Base-by-base conservation (phyloP, 495 filamentous ascomycete genomes). In the Collariella sp. region DNA sequence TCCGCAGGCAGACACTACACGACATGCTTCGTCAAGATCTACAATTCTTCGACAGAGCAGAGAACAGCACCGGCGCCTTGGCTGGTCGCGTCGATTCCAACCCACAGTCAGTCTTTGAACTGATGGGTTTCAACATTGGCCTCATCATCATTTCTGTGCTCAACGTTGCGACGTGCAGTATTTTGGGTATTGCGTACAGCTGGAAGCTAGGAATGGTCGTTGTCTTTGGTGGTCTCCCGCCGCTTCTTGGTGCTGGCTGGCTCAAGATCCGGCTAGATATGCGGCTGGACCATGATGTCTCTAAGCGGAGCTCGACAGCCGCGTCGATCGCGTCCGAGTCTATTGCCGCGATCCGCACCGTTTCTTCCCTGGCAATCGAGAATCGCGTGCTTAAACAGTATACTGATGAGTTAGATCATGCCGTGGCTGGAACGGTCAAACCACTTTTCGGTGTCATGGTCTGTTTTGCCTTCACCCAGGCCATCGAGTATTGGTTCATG, bases 201-300 rank as follows among this genome's bases (percentile, higher is more conserved):
- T 97, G 91, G 91, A 96, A 96, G 64, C 75, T 97, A 7, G 87
- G 87, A 15, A 76, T 97, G 7, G 91, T 95, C 29, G 88, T 84
- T 80, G 55, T 77, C 83, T 16, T 85, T 83, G 24, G 79, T 18
- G 58, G 71, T 59, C 43, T 96, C 19, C 91, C 91, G 1, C 66
- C 95, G 26, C 73, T 96, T 1, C 70, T 95, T 0, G 78, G 66
- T 2, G 90, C 86, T 63, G 91, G 91, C 22, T 96, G 88, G 74
- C 83, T 89, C 72, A 84, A 93, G 18, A 89, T 95, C 67, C 86
- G 82, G 62, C 82, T 95, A 76, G 79, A 95, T 19, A 79, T 83
- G 9, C 76, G 78, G 31, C 89, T 94, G 67, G 85, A 93, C 62
- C 41, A 55, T 2, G 41, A 52, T 9, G 56, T 59, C 5, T 64